Conservation (phyloP, 2,329 filamentous ascomycete genomes). For the Fusarium sp. region DNA sequence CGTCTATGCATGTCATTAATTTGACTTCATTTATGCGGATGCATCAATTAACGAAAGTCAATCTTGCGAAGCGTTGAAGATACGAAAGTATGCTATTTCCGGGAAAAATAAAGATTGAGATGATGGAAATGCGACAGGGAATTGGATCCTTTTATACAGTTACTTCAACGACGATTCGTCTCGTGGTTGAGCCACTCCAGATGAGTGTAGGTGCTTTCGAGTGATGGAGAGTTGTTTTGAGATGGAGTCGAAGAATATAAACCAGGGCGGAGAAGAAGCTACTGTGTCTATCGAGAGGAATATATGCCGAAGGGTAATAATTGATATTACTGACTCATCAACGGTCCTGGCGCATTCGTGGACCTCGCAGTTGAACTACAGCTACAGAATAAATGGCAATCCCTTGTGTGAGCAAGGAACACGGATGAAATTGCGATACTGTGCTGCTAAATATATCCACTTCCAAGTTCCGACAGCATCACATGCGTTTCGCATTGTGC, state of each 20-base stretch:
- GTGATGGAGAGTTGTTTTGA: fast-evolving
- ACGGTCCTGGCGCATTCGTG: fast-evolving
- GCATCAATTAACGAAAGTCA: not conserved
- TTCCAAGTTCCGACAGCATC: not conserved
- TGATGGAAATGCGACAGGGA: not conserved
- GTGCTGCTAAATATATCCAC: not conserved
- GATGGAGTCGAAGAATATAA: no score
- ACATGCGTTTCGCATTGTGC: not conserved
- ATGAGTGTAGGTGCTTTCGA: fast-evolving
- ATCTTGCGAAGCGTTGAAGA: not conserved
- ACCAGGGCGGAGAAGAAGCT: not conserved
- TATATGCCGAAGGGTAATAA: not conserved
- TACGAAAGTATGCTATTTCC: not conserved
- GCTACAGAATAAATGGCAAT: not conserved
- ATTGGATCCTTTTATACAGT: no score
- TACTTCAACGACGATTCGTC: not conserved
- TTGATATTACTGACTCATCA: not conserved
- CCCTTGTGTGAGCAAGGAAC: not conserved
- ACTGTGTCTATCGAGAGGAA: fast-evolving
- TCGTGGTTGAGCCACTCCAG: fast-evolving
- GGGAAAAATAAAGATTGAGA: not conserved
- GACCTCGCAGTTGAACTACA: fast-evolving
- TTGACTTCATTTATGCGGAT: not conserved
- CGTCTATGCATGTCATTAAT: not conserved
- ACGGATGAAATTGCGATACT: fast-evolving